Base-by-base conservation (phyloP, 768 basidiomycete genomes). In the Sarcodon sp. region DNA sequence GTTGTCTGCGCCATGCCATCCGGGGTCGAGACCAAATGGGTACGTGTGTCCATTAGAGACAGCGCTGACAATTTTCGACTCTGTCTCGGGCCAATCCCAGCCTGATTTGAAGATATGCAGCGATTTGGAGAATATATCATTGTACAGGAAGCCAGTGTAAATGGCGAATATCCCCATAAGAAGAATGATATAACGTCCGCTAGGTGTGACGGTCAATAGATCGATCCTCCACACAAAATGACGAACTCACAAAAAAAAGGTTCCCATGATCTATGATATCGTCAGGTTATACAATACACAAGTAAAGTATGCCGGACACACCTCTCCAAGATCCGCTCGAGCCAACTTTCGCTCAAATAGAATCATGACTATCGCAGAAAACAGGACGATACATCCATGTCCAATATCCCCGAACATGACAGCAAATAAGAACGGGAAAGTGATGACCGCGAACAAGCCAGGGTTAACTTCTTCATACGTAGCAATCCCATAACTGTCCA, bases 321-420 rank as follows among this genome's bases (percentile, higher is more conserved):
- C 82, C 68, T 90, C 92, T 56, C 77, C 85, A 18, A 92, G 69
- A 53, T 82, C 80, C 13, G 66, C 66, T 59, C 81, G 87, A 4
- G 75, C 80, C 59, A 90, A 72, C 58, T 76, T 81, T 64, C 75
- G 79, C 67, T 99, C 96, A n/a, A 75, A 70, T 47, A 84, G 48
- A 60, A 97, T 90, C 88, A 98, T 91, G 50, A 76, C 80, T 1
- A 82, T 49, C 3, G 89, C 94, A 13, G 82, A 78, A 37, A 74
- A 58, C 53, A 86, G 73, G 56, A 88, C 85, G 58, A 98, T 80
- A 51, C 78, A 69, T 32, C 91, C 96, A 66, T 99, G 96, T 3
- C 96, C 96, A 59, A 98, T 87, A 65, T 99, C 96, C 58, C 96
- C 96, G 61, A 99, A 99, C 96, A 99, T 99, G 68, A 99, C 89